A percentile compares a stretch with the other conserved stretches of the same genome.
phyloP scores from a whole-genome alignment of 306 rosid species.

The Fragaria vesca region DNA sequence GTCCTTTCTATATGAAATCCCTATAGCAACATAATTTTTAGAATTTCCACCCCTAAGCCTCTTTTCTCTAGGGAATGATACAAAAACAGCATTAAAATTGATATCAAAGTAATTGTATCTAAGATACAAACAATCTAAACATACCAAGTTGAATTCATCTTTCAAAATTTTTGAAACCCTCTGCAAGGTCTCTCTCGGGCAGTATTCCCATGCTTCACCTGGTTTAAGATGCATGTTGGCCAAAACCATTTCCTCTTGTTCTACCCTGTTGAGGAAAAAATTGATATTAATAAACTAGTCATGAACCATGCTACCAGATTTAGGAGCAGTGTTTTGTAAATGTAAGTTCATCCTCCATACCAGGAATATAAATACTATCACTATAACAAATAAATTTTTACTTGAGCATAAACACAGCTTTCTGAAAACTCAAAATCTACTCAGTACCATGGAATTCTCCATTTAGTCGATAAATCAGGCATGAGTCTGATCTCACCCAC shows the following conservation, averaged over 20 bases:
- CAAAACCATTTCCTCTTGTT: slow-evolving; percentile 87
- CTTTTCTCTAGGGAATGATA: background rate
- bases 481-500: slow-evolving; percentile 81
- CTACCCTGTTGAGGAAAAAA: slow-evolving; percentile 51
- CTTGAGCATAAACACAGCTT: no score
- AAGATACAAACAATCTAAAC: slow-evolving; percentile 24
- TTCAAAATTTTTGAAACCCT: slow-evolving; percentile 72
- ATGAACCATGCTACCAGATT: background rate
- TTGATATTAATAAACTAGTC: slow-evolving; percentile 2
- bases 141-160: slow-evolving; percentile 86
- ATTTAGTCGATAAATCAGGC: slow-evolving; percentile 81
- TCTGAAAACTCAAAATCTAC: background rate
- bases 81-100: slow-evolving; percentile 4
- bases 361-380: background rate
- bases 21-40: background rate
- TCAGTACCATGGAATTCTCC: slow-evolving; percentile 75
- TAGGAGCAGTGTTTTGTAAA: background rate
- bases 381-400: no score
- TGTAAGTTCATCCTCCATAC: background rate
- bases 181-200: slow-evolving; percentile 81
- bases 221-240: slow-evolving; percentile 64
- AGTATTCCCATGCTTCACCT: slow-evolving; percentile 87
- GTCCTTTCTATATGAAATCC: background rate
- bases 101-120: background rate
- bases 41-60: background rate